These are phyloP conservation scores for Xylariaceae sp. DNA, from an alignment of 2,329 filamentous ascomycete species.

Conservation along the genomic window DNA sequence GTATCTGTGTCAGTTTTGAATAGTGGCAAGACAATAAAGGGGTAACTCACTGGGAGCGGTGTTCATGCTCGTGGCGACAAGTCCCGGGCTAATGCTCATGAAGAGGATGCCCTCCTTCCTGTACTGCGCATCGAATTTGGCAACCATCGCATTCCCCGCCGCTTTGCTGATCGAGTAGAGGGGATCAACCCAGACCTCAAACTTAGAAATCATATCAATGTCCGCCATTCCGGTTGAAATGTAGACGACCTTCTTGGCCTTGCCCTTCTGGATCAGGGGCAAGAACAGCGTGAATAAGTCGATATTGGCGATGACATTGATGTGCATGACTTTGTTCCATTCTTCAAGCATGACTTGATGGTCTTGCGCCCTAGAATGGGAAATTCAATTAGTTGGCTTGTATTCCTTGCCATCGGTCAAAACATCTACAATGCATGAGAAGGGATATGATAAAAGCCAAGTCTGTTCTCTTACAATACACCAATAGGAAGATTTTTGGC, in stretches of 20 bases:
- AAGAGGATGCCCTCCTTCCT: constrained; percentile 50
- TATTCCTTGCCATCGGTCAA: not conserved
- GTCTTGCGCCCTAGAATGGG: not conserved
- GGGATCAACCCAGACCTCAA: constrained; percentile 1
- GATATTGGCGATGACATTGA: constrained; percentile 51
- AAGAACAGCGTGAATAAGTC: constrained; percentile 52
- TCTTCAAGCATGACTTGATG: not conserved
- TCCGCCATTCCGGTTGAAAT: constrained; percentile 49
- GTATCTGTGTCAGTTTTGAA: not conserved
- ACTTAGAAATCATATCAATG: constrained; percentile 43
- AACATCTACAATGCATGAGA: too few relatives aligned
- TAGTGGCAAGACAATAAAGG: not conserved
- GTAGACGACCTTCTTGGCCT: constrained; percentile 32
- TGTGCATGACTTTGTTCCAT: not conserved
- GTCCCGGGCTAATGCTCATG: constrained; percentile 49
- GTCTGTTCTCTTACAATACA: not conserved
- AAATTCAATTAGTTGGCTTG: not conserved
- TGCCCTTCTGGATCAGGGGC: constrained; percentile 49
- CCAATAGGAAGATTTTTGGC: constrained; percentile 21
- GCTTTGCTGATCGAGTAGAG: constrained; percentile 23
- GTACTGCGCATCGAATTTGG: constrained; percentile 53
- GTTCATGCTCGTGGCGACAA: constrained; percentile 38
- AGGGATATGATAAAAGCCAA: not conserved
- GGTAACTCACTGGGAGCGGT: constrained; percentile 15
- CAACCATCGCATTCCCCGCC: constrained; percentile 44